Base-by-base conservation (phyloP, 768 basidiomycete genomes). In the Panellus pusillus region DNA sequence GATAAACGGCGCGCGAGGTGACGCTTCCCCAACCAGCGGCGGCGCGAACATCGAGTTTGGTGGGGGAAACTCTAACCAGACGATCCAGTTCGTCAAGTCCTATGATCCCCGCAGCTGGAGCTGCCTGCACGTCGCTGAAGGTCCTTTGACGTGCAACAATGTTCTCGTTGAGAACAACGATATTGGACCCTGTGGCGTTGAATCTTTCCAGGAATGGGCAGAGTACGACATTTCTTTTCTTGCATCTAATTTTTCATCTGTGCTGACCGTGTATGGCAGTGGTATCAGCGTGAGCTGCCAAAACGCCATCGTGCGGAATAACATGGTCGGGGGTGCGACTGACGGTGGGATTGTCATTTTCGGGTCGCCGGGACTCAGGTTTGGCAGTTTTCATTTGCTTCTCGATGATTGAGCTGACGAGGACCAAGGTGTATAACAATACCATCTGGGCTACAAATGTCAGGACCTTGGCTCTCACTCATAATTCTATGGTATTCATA, bases 41-140 rank as follows among this genome's bases (percentile, higher is more conserved):
- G 88, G 87, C 0, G 91, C 79, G 19, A 91, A 91, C 62, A 90
- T 93, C 50, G 91, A 93, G 69, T 85, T 93, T 77, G 92, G 92
- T 5, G 92, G 91, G 9, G 62, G 75, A 17, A 93, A 87, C 58
- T 72, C 80, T 2, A 73, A 78, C 61, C 91, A 94, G 66, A 60
- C 91, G 36, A 74, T 94, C 49, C 89, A 93, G 72, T 83, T 81
- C 56, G 90, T 93, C 11, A 81, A 76, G 58, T 85, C 87, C 7
- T 89, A 72, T 63, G 83, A 93, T 67, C 89, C 90, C 2, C 79
- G 91, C 46, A 73, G 87, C 54, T 93, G 92, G 91, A 82, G 88
- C 8, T 92, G 91, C 66, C 74, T 94, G 36, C 93, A 94, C 62
- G 65, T 93, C 29, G 73, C 77, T 0, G 85, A 93, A 66, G 92